Conservation (phyloP, 2,329 filamentous ascomycete genomes). For the Fusarium sterilihyphosum region DNA sequence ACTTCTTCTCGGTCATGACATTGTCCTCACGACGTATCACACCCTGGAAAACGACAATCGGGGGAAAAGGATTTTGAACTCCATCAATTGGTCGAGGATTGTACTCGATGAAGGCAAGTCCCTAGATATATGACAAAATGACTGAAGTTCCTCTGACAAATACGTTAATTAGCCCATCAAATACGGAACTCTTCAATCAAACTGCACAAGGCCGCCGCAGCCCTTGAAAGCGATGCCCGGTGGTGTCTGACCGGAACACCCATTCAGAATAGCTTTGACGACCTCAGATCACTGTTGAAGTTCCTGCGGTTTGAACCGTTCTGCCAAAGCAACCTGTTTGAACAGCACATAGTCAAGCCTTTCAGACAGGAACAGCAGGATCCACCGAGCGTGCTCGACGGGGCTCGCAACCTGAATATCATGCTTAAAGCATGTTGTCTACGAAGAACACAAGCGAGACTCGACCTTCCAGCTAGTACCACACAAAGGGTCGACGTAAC, state of each 20-base stretch:
- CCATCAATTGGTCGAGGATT: neutral
- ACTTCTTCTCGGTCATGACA: neutral
- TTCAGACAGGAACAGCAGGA: neutral
- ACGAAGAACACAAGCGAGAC: fast-evolving
- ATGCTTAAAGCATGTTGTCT: neutral
- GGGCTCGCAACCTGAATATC: neutral
- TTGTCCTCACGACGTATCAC: neutral
- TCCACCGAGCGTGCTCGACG: fast-evolving
- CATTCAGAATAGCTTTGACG: neutral
- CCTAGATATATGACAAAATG: fast-evolving
- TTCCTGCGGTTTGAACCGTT: neutral
- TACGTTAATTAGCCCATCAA: neutral
- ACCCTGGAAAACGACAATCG: neutral
- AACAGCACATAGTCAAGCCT: neutral
- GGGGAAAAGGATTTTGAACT: fast-evolving
- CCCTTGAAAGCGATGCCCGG: fast-evolving
- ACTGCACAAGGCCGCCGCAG: fast-evolving
- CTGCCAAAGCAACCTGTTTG: fast-evolving
- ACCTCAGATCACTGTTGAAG: neutral
- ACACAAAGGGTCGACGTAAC: fast-evolving
- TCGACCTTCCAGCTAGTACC: fast-evolving
- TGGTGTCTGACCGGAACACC: neutral
- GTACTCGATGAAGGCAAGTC: neutral
- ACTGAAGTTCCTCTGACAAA: fast-evolving
- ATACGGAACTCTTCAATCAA: neutral